Conservation (phyloP, 306 rosid species). For the Glycine latifolia region DNA sequence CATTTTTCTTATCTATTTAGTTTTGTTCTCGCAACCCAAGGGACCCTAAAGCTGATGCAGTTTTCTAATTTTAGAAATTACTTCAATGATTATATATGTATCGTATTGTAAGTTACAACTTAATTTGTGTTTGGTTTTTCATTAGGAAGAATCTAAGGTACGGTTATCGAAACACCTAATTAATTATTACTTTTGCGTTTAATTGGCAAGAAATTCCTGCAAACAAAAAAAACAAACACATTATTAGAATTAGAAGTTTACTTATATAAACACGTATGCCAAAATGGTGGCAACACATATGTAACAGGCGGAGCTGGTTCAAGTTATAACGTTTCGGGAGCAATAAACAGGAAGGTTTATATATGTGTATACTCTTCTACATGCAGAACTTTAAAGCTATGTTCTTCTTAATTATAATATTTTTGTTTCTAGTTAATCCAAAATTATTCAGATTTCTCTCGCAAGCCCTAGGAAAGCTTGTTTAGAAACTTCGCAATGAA, state of each 20-base stretch:
- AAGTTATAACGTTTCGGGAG: not conserved
- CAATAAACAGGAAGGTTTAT: not conserved
- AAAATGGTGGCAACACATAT: not conserved
- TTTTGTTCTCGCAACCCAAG: no score
- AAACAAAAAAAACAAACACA: not conserved
- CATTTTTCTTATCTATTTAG: no score
- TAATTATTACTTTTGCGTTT: not conserved
- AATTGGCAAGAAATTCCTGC: not conserved
- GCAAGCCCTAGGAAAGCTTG: not conserved
- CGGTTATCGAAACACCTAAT: not conserved
- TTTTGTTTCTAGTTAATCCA: not conserved
- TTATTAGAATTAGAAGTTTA: not conserved
- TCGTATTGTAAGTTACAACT: not conserved
- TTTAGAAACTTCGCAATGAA: not conserved
- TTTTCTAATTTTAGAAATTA: not conserved
- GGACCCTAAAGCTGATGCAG: no score
- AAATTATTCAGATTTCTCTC: not conserved
- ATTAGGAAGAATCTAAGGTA: not conserved
- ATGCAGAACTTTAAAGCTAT: not conserved
- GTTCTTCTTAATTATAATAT: not conserved
- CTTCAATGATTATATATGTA: not conserved
- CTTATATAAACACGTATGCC: not conserved
- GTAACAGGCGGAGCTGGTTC: not conserved
- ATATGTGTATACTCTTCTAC: constrained; percentile 21
- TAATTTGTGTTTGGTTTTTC: not conserved